These are phyloP conservation scores for Populus pruinosa DNA, from an alignment of 345 rosid species.

Conservation along the genomic window DNA sequence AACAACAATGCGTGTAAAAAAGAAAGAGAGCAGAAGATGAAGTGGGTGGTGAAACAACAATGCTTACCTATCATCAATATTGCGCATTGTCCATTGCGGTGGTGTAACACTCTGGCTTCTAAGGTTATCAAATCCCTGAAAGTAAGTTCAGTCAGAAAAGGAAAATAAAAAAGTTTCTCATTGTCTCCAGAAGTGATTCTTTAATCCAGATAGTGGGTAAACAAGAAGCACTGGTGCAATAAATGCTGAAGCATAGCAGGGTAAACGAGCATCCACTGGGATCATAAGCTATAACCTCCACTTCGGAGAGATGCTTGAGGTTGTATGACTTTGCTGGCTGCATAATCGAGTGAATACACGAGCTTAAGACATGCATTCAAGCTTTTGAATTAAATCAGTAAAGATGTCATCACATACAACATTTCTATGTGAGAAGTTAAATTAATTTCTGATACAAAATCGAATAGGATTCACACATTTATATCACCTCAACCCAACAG, in stretches of 20 bases:
- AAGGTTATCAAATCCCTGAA: slow-evolving; percentile 97
- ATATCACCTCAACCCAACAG: no score
- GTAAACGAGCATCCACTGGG: slow-evolving; percentile 97
- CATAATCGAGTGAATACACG: slow-evolving; percentile 4
- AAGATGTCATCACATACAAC: neutral
- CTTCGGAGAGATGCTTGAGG: slow-evolving; percentile 89
- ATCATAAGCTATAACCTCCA: slow-evolving; percentile 92
- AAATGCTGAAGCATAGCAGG: slow-evolving; percentile 45
- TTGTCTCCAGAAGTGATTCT: slow-evolving; percentile 14
- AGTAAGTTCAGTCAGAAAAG: slow-evolving; percentile 33
- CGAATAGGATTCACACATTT: no score
- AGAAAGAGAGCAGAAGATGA: neutral
- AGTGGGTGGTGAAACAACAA: neutral
- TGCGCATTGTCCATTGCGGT: slow-evolving; percentile 99
- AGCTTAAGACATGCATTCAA: neutral
- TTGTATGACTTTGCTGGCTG: slow-evolving; percentile 96
- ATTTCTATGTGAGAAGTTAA: neutral
- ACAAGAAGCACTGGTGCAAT: slow-evolving; percentile 6
- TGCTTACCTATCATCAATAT: slow-evolving; percentile 79
- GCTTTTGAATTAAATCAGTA: neutral
- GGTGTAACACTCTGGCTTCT: slow-evolving; percentile 97
- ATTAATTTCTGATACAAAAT: no score
- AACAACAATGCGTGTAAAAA: no score
- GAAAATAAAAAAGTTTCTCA: neutral
- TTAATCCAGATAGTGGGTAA: neutral